Evolutionary conservation across 768 basidiomycete species (phyloP), one percentile per base, ranked within the genome.

Genomic region (Cystobasidium onofrii): DNA sequence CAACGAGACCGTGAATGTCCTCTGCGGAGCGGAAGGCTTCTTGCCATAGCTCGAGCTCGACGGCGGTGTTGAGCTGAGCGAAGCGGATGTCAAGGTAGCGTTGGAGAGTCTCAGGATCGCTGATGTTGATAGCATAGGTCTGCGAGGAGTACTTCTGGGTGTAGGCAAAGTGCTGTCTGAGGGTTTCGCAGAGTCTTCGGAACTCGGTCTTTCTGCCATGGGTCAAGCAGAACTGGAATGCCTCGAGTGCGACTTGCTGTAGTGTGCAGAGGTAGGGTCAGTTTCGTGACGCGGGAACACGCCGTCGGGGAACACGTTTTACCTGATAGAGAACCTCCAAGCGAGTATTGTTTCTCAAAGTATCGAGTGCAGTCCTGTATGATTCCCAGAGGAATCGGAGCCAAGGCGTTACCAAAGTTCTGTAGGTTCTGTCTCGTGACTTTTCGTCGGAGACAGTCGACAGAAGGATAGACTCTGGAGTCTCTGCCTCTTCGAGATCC

Each of bases 371-470:
- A 23, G 92, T 96, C 72, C 95, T 88, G 80, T 97, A 97, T 77
- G 91, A 91, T 84, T 98, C 95, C 93, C 94, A 98, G n/a, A 93
- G 85, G 82, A 97, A 96, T 80, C 94, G 93, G 80, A 98, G 89
- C 89, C 93, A 96, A 0, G 95, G 95, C 0, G 92, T 96, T 76
- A 99, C 92, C 64, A 98, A 86, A 7, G 92, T 90, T 57, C 95
- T 84, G 82, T 98, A 94, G 34, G 92, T 96, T 77, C 95, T 84
- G 82, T 97, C 94, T 83, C 90, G 90, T 84, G 86, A 93, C 83
- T 92, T 90, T 66, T 92, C 92, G 43, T 86, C 87, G 78, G 90
- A 89, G 75, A 98, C 92, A 17, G 92, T 91, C 62, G 90, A 90
- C 23, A 95, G 85, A 17, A 96, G 83, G 75, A 96, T 91, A 79